Base-by-base conservation (phyloP, 768 basidiomycete genomes). In the Vishniacozyma victoriae region DNA sequence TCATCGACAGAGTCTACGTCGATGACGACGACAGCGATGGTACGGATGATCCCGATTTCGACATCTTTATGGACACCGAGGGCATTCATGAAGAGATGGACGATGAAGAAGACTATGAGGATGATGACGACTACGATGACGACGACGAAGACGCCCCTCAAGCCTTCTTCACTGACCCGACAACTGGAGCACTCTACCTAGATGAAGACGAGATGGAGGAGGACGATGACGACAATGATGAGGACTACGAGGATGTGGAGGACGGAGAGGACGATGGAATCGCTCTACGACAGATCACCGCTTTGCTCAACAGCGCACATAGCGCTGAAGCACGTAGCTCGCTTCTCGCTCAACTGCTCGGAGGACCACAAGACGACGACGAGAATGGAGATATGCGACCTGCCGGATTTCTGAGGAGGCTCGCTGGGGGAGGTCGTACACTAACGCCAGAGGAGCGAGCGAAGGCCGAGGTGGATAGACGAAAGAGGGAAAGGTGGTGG, bases 401-500 rank as follows among this genome's bases (percentile, higher is more conserved):
- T 33, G 25, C 16, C 24, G 44, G 36, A 15, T 35, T 37, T 19
- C 29, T 40, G 23, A 13, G 13, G 22, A 29, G 42, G 14, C 46
- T 27, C 14, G 50, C 25, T 24, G 36, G 1, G 29, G 44, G 7
- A 11, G 22, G 38, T 35, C 12, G 31, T 41, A 15, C 24, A 35
- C 19, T 15, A 20, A n/a, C 11, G 12, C 18, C 20, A 39, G 29
- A 47, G 26, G 27, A 45, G 37, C 13, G 33, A 25, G 6, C 51
- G 27, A 1, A 35, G 38, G 5, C 44, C 38, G 33, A 31, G 41
- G 9, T 35, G 41, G 22, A 27, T 23, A 23, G 51, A 50, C 16
- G 50, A 41, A 44, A 44, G 25, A 46, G 52, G 22, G 45, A 50
- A 48, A 52, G 50, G n/a, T 69, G 67, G 67, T 69, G 60, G 50